Base-by-base conservation (phyloP, 148 eudicot genomes). In the Rhododendron henanense region DNA sequence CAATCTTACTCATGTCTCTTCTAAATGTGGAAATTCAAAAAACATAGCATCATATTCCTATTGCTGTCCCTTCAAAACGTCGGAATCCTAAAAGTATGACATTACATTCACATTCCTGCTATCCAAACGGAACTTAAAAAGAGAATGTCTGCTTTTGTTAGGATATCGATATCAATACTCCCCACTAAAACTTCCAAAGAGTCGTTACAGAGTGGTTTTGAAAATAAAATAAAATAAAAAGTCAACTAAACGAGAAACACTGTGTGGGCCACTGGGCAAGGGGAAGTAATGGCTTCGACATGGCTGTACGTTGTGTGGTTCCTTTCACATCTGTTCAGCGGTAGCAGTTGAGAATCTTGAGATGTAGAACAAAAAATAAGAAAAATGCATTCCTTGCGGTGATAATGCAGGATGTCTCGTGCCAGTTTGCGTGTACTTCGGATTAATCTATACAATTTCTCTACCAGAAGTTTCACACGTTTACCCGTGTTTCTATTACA, bases 401-500 rank as follows among this genome's bases (percentile, higher is more conserved):
- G 45, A 5, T 41, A 4, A 16, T 55, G 6, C 6, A 55, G 0
- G 7, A 55, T 55, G 5, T 4, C 1, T 1, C 16, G 21, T 55
- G 18, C 1, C 4, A 13, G 15, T 4, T 55, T 55, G 6, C 61
- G 1, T 19, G 0, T 1, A 55, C 1, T 4, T 18, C 0, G 1
- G 0, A 55, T 2, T 55, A 16, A 55, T 55, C 16, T 55, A 18
- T 55, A 18, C 18, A 18, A 55, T 55, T 5, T 14, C 16, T 16
- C 1, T 16, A 0, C 0, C 0, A 16, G 6, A 0, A 1, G 7
- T 55, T 55, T 16, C 21, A 55, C 6, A 4, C 0, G 6, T 4
- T 55, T 16, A 55, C 1, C 61, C 23, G 2, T 7, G 4, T 55
- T 4, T 55, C 59, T 3, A 4, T 55, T 16, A 15, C 0, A 1